Conservation (phyloP, 1,139 yeast species). For the Tardiomyces blankii region DNA sequence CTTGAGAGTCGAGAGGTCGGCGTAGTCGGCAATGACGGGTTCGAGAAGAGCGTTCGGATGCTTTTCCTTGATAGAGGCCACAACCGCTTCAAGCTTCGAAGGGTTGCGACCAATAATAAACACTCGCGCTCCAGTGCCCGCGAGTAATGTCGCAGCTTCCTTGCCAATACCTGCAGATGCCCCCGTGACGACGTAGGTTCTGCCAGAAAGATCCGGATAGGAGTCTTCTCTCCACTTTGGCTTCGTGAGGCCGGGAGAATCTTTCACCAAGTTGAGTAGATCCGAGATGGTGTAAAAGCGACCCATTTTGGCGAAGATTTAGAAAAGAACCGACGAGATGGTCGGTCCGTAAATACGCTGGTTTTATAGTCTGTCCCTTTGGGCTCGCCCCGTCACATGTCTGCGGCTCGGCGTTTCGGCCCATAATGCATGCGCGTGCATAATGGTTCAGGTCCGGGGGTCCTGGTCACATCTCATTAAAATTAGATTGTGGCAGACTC, state of each 20-base stretch:
- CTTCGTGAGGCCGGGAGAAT: not conserved
- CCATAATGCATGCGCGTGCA: no score
- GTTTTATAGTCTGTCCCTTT: no score
- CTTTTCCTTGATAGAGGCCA: constrained; percentile 5
- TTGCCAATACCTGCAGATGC: constrained; percentile 35
- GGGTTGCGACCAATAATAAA: constrained; percentile 21
- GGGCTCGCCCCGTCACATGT: no score
- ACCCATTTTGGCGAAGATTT: not conserved
- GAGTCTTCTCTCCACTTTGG: constrained; percentile 17
- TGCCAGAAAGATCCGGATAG: constrained; percentile 24
- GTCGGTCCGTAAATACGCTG: no score
- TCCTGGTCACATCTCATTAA: no score
- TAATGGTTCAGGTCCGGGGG: no score
- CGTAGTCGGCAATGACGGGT: constrained; percentile 23
- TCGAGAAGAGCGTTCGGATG: constrained; percentile 7
- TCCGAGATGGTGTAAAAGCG: not conserved
- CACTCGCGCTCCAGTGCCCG: constrained; percentile 32
- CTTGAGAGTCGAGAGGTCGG: constrained; percentile 22
- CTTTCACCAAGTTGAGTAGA: not conserved
- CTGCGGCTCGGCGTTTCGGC: no score
- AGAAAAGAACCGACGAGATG: no score
- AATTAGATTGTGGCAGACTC: no score
- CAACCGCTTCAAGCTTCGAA: constrained; percentile 11
- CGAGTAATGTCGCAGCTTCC: constrained; percentile 32
- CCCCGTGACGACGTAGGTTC: constrained; percentile 32